Evolutionary conservation across 306 rosid species (phyloP), one percentile per base, ranked within the genome.

Genomic region (Leucaena leucocephala): DNA sequence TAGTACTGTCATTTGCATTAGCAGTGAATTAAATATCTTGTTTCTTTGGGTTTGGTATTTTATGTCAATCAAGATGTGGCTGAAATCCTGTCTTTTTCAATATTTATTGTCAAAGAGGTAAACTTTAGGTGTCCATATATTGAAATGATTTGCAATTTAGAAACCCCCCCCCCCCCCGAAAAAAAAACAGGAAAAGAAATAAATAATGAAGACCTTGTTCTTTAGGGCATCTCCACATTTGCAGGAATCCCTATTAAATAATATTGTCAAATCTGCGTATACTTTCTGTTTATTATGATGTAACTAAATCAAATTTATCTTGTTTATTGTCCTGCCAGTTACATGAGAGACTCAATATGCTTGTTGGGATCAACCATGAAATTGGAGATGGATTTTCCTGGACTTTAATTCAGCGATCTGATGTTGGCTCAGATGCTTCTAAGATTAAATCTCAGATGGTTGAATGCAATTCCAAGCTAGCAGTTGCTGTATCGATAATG

Each of bases 351-450:
- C 92, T 95, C 66, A 82, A 85, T 83, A 84, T 59, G 89, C 94
- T 91, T 88, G 80, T 91, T 80, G 99, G 98, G 74, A 94, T 93
- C 75, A 91, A 83, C 77, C 93, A 89, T 71, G 90, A 91, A 65
- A 68, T 91, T 66, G 98, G 71, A 89, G 97, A 88, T 83, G 98
- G 98, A 67, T 96, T 87, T 89, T 88, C 96, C 36, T 89, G 93
- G 88, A 84, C 96, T 85, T 87, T 93, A 65, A 58, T 90, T 78
- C 88, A 77, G 69, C 87, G 92, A 40, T 65, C 81, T 49, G 88
- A 83, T 82, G 52, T 81, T 39, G 82, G 74, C 71, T 65, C 79
- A 42, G 78, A 78, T 76, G 80, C 57, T 77, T 74, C 84, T 75
- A 75, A 81, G 45, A 72, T 50, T 77, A 74, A 87, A 72, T 57